Evolutionary conservation across 2,329 filamentous ascomycete genomes (phyloP).

Genomic region (Trichoderma harzianum): DNA sequence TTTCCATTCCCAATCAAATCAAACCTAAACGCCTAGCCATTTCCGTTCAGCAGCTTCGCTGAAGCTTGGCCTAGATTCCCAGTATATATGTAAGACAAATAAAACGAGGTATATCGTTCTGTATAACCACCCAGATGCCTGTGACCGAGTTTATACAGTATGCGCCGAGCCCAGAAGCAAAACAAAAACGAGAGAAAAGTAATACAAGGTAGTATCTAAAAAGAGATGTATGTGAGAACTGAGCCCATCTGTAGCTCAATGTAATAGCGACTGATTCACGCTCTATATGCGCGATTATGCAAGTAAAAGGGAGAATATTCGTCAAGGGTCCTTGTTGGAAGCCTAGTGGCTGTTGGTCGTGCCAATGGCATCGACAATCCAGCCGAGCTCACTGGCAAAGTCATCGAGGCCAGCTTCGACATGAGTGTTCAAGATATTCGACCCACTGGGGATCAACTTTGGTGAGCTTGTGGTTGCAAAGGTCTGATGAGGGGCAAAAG

Average conservation of each 20-base stretch:
- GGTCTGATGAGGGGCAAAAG: conserved; percentile 21
- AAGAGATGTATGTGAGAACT: not conserved
- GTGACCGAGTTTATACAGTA: not conserved
- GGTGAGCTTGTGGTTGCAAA: conserved; percentile 26
- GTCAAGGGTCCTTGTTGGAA: not conserved
- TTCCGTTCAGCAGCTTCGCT: not conserved
- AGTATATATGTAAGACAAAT: not conserved
- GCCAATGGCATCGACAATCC: conserved; percentile 49
- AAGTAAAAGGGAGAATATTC: not conserved
- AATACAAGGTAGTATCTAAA: not conserved
- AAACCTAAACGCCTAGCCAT: not conserved
- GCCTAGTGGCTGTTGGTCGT: conserved; percentile 17
- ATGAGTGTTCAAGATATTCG: conserved; percentile 33
- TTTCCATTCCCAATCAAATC: not conserved
- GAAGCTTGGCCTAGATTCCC: not conserved
- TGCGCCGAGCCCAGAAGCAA: not conserved
- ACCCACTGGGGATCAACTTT: conserved; percentile 26
- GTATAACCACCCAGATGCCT: not conserved
- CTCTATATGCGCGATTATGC: not conserved
- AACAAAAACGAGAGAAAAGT: not conserved
- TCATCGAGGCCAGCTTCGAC: conserved; percentile 40
- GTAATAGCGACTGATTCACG: not conserved
- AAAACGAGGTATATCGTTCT: not conserved
- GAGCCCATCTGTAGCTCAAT: not conserved
- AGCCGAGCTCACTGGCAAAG: conserved; percentile 46